A percentile compares a stretch with the other conserved stretches of the same genome.
Evolutionary conservation across 495 filamentous ascomycete genomes (phyloP).

Genomic region (Margaritispora aquatica): DNA sequence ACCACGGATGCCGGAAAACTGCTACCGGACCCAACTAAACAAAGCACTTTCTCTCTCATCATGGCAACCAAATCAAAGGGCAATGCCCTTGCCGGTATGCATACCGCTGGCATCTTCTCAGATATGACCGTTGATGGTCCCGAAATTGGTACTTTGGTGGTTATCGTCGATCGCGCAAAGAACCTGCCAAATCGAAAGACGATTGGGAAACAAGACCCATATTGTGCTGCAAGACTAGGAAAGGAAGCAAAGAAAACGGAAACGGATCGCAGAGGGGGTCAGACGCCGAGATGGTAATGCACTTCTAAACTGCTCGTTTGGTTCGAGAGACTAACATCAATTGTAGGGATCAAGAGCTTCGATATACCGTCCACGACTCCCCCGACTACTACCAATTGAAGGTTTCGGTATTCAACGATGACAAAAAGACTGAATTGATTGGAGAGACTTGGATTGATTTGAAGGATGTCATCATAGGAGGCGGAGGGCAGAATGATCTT

Average conservation of each 20-base stretch:
- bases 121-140: slow-evolving; percentile 95
- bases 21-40: slow-evolving; percentile 5
- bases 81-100: slow-evolving; percentile 40
- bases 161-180: slow-evolving; percentile 87
- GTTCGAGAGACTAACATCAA: slow-evolving; percentile 10
- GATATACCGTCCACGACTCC: slow-evolving; percentile 93
- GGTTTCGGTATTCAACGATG: slow-evolving; percentile 93
- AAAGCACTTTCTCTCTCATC: slow-evolving; percentile 1
- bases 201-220: slow-evolving; percentile 98
- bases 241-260: slow-evolving; percentile 98
- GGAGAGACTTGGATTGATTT: slow-evolving; percentile 88
- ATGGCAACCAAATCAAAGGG: slow-evolving; percentile 42
- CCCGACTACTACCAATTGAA: slow-evolving; percentile 93
- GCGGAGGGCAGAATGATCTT: slow-evolving; percentile 85
- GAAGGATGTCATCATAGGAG: slow-evolving; percentile 70
- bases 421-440: slow-evolving; percentile 93
- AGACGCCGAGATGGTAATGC: slow-evolving; percentile 85
- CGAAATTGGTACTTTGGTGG: slow-evolving; percentile 85
- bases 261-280: slow-evolving; percentile 88
- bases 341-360: slow-evolving; percentile 90
- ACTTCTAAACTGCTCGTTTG: neutral
- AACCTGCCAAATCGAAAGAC: slow-evolving; percentile 94
- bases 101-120: slow-evolving; percentile 91
- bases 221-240: slow-evolving; percentile 86
- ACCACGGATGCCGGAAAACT: neutral